Evolutionary conservation across 2,329 filamentous ascomycete genomes (phyloP).

Genomic region (Sporothrix schenckii): DNA sequence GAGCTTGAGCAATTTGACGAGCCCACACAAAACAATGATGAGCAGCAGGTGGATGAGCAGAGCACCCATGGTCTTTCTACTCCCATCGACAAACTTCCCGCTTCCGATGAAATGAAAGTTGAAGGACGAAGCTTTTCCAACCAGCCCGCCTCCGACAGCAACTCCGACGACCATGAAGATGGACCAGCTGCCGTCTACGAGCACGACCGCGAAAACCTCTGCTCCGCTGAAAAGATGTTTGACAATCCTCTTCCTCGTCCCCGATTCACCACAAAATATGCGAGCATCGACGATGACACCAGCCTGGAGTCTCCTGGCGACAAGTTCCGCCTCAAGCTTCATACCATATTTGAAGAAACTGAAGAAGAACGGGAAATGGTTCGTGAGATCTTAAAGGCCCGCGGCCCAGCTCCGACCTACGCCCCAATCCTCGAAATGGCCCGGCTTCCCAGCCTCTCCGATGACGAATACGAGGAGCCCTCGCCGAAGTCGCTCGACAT

Average conservation of each 20-base stretch:
- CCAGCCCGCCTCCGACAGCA: neutral
- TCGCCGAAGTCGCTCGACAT: neutral
- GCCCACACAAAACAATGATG: neutral
- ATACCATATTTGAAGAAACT: neutral
- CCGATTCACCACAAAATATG: neutral
- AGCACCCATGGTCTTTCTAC: neutral
- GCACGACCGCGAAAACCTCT: neutral
- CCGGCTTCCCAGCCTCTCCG: neutral
- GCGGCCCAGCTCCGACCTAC: neutral
- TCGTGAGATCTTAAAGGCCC: neutral
- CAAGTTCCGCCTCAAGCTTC: neutral
- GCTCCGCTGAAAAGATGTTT: constrained; percentile 19
- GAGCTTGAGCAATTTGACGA: neutral
- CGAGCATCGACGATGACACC: constrained; percentile 4
- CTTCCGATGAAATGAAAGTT: neutral
- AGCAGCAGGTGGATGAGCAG: neutral
- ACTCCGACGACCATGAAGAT: neutral
- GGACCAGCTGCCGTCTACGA: neutral
- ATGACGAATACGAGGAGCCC: constrained; percentile 1
- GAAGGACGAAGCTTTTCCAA: neutral
- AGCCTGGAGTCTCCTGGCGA: neutral
- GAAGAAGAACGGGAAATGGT: neutral
- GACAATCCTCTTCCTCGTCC: neutral
- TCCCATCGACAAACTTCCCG: neutral
- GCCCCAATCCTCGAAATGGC: constrained; percentile 22